Base-by-base conservation (phyloP, 495 filamentous ascomycete species). In the Talaromyces borbonicus region DNA sequence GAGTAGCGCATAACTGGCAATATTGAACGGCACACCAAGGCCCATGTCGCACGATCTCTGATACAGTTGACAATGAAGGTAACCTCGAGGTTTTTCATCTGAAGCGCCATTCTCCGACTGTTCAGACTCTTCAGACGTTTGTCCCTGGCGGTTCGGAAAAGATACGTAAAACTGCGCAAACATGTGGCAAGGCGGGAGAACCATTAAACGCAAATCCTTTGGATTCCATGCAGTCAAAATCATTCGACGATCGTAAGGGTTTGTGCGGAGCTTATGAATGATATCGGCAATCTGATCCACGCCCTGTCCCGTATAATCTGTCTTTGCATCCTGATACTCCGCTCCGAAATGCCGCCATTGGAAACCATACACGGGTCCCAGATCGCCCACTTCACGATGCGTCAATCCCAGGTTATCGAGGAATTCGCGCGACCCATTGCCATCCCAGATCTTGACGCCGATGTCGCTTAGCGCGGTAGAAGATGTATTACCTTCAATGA, bases 321-420 rank as follows among this genome's bases (percentile, higher is more conserved):
- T 75, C 40, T 82, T 62, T 8, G 79, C 74, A 56, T 93, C 85
- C 9, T 77, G 63, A 58, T 98, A 97, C 47, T 84, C 75, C 7
- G 92, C 92, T 24, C 92, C 92, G 55, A 98, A 98, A 60, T 97
- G 92, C 16, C 93, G 85, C 92, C 92, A 98, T 62, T 98, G 92
- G 71, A 98, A 98, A 4, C 92, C 92, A 59, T 98, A 98, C 0
- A 98, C 89, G 46, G 93, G 93, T 1, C 92, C 92, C 0, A 98
- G 74, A 58, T 98, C 92, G 48, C 93, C 92, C 16, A 76, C 84
- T 24, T 72, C 84, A 47, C 90, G 84, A 56, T 92, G 74, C 0
- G 73, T 64, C 8, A 97, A 75, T 5, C 90, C 90, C 11, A 90
- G 71, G 44, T 67, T 78, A 65, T 98, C 90, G 32, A 98, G 84